phyloP scores from a whole-genome alignment of 331 rosid genomes.

The Acacia pycnantha region DNA sequence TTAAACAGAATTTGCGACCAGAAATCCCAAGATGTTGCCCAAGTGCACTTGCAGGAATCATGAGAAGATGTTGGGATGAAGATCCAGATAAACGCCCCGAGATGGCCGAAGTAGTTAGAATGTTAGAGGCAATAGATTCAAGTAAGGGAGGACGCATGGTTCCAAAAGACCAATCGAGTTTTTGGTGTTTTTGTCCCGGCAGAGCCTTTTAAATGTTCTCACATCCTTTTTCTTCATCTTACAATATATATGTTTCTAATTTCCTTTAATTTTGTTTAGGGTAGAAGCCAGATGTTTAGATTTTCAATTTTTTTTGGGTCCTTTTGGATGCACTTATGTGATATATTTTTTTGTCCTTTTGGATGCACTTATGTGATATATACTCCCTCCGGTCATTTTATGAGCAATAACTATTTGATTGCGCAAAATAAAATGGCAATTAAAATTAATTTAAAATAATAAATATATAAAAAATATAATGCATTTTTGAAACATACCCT shows the following conservation, averaged over 20 bases:
- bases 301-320: neutral
- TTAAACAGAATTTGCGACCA: constrained; percentile 51
- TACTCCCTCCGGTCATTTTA: too few relatives aligned
- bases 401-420: too few relatives aligned
- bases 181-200: constrained; percentile 38
- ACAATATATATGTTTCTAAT: neutral
- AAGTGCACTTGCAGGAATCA: constrained; percentile 34
- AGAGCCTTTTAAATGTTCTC: neutral
- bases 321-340: neutral
- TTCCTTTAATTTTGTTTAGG: neutral
- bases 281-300: neutral
- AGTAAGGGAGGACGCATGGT: constrained; percentile 70
- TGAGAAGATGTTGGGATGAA: constrained; percentile 62
- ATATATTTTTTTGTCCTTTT: neutral
- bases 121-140: constrained; percentile 51
- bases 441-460: too few relatives aligned
- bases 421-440: accelerated
- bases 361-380: neutral
- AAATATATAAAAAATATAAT: too few relatives aligned
- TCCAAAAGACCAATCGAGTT: constrained; percentile 40
- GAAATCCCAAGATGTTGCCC: constrained; percentile 64
- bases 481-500: accelerated
- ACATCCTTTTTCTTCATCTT: neutral
- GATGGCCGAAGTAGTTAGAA: constrained; percentile 60
- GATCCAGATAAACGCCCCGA: constrained; percentile 53